Evolutionary conservation across 495 filamentous ascomycete genomes (phyloP), one percentile per base, ranked within the genome.

Genomic region (Podospora pseudocomata): DNA sequence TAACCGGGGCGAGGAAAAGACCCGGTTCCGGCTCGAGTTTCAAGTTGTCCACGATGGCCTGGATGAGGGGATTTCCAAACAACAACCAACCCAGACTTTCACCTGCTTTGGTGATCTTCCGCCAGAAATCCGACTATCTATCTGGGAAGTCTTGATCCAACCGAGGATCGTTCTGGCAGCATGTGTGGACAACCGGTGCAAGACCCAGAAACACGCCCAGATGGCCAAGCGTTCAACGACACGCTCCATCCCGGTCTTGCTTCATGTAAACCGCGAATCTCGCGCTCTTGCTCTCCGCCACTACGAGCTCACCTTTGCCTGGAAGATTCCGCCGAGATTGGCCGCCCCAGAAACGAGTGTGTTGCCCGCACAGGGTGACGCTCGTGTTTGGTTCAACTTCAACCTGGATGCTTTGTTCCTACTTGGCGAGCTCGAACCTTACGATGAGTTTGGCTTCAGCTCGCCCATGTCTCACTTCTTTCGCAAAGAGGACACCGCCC

Each of bases 121-220:
- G 7, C 11, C 77, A 28, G 82, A 85, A 71, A 77, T 85, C 57
- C 82, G 83, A 23, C 75, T 83, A 58, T 76, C 78, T 67, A 79
- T 85, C 67, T 84, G 81, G 80, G 70, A 75, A 67, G 74, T 70
- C 60, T 65, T 79, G 49, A 69, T 84, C 67, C 76, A 75, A 27
- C 76, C 81, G 27, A 77, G 81, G 62, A 71, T 80, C 60, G 68
- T 81, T 16, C 64, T 72, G 3, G 74, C 71, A 26, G 74, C 76
- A 32, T 80, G 79, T 68, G 64, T 79, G 30, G 72, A 75, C 65
- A 65, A 72, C 15, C 70, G 68, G 53, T 61, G 65, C 68, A 32
- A 56, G 44, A 39, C 53, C 23, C 49, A 63, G 7, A 72, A 72
- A 54, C 70, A 54, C 32, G 64, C 53, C 5, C 66, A 73, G 62